phyloP scores from a whole-genome alignment of 192 early-diverging fungal species.

The Phlyctochytrium bullatum region DNA sequence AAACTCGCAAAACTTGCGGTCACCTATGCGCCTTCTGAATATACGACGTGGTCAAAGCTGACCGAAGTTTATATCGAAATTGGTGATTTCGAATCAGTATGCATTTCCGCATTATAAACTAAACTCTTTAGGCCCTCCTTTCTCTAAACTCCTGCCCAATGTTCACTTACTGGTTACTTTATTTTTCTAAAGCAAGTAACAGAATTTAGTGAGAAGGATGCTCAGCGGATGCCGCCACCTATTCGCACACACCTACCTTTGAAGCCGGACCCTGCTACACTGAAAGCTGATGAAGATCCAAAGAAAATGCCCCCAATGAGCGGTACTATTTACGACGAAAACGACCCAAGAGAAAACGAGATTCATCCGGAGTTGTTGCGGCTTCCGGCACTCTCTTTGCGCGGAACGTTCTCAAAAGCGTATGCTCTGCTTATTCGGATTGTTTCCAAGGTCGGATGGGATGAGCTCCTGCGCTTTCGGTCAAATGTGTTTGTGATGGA shows the following conservation, averaged over 20 bases:
- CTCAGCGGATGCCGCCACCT: conserved; percentile 88
- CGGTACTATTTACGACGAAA: conserved; percentile 47
- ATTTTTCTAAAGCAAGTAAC: not conserved
- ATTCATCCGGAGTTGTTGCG: conserved; percentile 71
- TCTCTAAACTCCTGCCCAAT: conserved; percentile 98
- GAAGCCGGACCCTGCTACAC: conserved; percentile 68
- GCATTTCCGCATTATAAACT: conserved; percentile 7
- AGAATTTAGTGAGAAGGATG: conserved; percentile 67
- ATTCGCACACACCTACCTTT: conserved; percentile 86
- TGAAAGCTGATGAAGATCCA: conserved; percentile 36
- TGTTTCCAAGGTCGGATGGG: conserved; percentile 88
- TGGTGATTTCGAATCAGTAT: conserved; percentile 76
- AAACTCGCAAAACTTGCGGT: conserved; percentile 91
- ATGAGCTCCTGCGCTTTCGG: conserved; percentile 83
- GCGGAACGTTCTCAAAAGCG: conserved; percentile 90
- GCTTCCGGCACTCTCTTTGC: conserved; percentile 83
- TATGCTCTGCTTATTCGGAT: conserved; percentile 81
- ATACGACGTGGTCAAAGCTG: conserved; percentile 91
- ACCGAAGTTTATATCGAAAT: conserved; percentile 89
- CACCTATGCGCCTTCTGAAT: conserved; percentile 92
- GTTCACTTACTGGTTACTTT: conserved; percentile 79
- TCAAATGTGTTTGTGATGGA: conserved; percentile 98
- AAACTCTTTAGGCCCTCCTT: conserved; percentile 69
- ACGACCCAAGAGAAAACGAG: conserved; percentile 53
- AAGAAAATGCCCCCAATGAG: conserved; percentile 35